A percentile compares a stretch with the other conserved stretches of the same genome.
These are phyloP conservation scores for Leccinum longicurvipes DNA, from an alignment of 768 basidiomycete species.

Conservation along the genomic window DNA sequence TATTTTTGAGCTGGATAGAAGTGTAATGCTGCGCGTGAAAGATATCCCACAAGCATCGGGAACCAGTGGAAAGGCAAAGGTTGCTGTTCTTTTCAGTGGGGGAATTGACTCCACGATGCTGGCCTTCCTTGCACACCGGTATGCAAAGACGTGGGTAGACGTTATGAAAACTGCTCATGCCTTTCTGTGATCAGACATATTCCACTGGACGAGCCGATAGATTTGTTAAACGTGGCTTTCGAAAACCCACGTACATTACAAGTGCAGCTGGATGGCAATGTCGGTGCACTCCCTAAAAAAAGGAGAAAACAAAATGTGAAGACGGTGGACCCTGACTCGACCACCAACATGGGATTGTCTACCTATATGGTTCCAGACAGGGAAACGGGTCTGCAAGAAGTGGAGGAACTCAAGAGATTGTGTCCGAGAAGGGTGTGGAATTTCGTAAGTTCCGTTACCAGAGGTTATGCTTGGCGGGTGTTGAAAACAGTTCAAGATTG, in stretches of 20 bases:
- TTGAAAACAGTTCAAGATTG: constrained; percentile 50
- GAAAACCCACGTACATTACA: constrained; percentile 86
- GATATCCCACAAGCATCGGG: constrained; percentile 57
- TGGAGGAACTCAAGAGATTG: constrained; percentile 72
- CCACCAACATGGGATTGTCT: constrained; percentile 11
- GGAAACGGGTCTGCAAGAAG: constrained; percentile 69
- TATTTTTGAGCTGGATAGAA: constrained; percentile 54
- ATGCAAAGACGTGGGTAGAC: constrained; percentile 15
- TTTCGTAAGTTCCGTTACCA: constrained; percentile 54
- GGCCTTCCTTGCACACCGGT: constrained; percentile 78
- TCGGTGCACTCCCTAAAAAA: constrained; percentile 42
- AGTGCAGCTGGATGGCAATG: constrained; percentile 44
- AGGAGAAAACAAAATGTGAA: constrained; percentile 35
- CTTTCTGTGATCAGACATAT: constrained; percentile 51
- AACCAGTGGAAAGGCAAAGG: constrained; percentile 43
- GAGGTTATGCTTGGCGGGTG: neutral
- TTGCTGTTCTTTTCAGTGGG: constrained; percentile 92
- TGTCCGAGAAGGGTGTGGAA: constrained; percentile 86
- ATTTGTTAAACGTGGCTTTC: constrained; percentile 90
- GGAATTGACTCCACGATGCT: constrained; percentile 91
- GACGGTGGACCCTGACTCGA: neutral
- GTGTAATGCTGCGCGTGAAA: constrained; percentile 64
- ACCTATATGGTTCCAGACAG: constrained; percentile 88
- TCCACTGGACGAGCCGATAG: constrained; percentile 76
- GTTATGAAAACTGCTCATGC: neutral